Conservation (phyloP, 2,329 filamentous ascomycete species). For the Cordyceps javanica region DNA sequence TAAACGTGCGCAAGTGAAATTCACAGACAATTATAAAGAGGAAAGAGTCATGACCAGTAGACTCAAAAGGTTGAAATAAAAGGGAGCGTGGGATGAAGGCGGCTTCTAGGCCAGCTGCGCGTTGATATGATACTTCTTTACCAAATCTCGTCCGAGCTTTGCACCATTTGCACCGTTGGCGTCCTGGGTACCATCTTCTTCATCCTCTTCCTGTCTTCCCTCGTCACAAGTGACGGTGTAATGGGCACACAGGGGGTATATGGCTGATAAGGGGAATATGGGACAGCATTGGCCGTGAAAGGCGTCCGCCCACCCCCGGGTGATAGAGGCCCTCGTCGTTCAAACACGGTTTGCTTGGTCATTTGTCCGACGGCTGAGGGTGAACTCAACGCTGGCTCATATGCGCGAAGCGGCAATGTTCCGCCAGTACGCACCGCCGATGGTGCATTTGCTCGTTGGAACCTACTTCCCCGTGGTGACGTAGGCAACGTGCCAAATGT, state of each 20-base stretch:
- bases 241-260: constrained; percentile 70
- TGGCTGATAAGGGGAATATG: constrained; percentile 75
- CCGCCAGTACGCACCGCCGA: constrained; percentile 53
- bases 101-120: neutral
- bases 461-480: constrained; percentile 46
- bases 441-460: constrained; percentile 43
- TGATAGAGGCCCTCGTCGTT: constrained; percentile 48
- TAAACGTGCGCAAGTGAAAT: neutral
- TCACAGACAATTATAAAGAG: neutral
- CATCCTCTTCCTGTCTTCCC: constrained; percentile 63
- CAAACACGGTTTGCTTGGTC: constrained; percentile 61
- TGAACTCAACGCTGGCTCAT: constrained; percentile 50
- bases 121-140: constrained; percentile 24
- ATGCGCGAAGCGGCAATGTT: constrained; percentile 54
- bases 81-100: no score
- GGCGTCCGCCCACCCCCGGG: constrained; percentile 57
- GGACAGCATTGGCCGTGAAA: constrained; percentile 53
- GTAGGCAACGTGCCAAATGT: constrained; percentile 35
- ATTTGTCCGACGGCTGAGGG: constrained; percentile 40
- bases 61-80: neutral
- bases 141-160: constrained; percentile 59
- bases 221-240: constrained; percentile 68
- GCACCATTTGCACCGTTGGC: constrained; percentile 56
- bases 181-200: constrained; percentile 58
- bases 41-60: neutral